Evolutionary conservation across 768 basidiomycete species (phyloP), one percentile per base, ranked within the genome.

Genomic region (Psilocybe tampanensis): DNA sequence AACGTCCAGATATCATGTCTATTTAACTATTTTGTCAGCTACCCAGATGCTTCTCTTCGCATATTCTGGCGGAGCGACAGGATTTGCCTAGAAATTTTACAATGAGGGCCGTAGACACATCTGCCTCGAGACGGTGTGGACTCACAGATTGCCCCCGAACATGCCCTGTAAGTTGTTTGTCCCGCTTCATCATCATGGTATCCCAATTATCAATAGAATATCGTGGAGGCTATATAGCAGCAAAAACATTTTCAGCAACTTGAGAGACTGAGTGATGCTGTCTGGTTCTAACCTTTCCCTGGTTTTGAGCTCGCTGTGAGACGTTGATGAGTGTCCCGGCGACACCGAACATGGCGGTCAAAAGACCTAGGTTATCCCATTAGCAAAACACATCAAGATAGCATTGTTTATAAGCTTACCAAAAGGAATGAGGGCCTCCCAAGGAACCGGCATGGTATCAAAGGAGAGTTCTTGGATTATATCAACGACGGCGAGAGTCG

Each of bases 371-470:
- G 18, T 48, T 19, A 26, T 23, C 47, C 36, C 18, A 50, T 34
- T 18, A 21, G 3, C 19, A 21, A 11, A 17, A 12, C 18, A 22
- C 4, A 48, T 8, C 19, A n/a, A 43, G 23, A 22, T 15, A 8
- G 33, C 13, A 29, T 32, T 22, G 15, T 22, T 44, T 45, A 48
- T 49, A 48, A 60, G 56, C 68, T 41, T 59, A 95, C 95, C 95
- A 68, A 95, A 95, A 45, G 95, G 95, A 79, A 98, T 92, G 65
- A 98, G 83, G 50, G 95, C 94, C 78, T 98, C 95, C 89, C 92
- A 98, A 64, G 95, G 95, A 65, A 97, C 89, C 54, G 95, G 95
- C 95, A 96, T 96, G 64, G 62, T 80, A 70, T 52, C 43, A 19
- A 42, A 54, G 21, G 41, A 24, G 17, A 18, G n/a, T 3, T 11